These are phyloP conservation scores for Fraxinus quadrangulata DNA, from an alignment of 257 asterid species.

Conservation along the genomic window DNA sequence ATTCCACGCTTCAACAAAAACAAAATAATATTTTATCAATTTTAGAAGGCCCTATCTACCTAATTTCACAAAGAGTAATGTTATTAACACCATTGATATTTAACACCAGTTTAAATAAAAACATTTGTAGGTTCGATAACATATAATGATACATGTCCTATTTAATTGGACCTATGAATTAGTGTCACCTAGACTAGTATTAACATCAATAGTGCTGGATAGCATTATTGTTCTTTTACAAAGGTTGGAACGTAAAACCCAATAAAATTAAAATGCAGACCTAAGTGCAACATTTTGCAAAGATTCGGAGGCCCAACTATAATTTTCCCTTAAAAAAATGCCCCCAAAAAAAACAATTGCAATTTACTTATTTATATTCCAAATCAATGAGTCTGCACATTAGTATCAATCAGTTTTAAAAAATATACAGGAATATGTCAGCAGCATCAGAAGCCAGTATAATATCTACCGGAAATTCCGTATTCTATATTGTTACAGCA, in stretches of 20 bases:
- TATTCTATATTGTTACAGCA: conserved; percentile 30
- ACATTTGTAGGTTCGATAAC: too few species aligned
- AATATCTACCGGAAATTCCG: conserved; percentile 28
- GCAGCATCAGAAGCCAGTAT: conserved; percentile 14
- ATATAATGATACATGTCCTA: too few species aligned
- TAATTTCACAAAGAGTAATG: too few species aligned
- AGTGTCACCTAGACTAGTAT: too few species aligned
- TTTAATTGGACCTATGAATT: too few species aligned
- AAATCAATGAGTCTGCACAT: neutral
- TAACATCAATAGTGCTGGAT: too few species aligned
- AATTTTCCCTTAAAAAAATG: neutral
- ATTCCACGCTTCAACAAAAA: too few species aligned
- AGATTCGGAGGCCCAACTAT: neutral
- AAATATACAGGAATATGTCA: conserved; percentile 26
- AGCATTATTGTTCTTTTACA: too few species aligned
- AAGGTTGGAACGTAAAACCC: neutral
- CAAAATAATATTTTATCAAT: too few species aligned
- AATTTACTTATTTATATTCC: neutral
- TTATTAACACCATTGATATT: too few species aligned
- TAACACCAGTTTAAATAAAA: too few species aligned
- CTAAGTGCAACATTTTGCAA: neutral
- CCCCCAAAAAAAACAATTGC: neutral
- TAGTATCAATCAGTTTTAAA: conserved; percentile 3
- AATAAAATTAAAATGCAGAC: neutral
- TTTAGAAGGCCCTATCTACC: too few species aligned